Evolutionary conservation across 106 monocot genomes (phyloP), one percentile per base, ranked within the genome.

Genomic region (Dactylorhiza incarnata): DNA sequence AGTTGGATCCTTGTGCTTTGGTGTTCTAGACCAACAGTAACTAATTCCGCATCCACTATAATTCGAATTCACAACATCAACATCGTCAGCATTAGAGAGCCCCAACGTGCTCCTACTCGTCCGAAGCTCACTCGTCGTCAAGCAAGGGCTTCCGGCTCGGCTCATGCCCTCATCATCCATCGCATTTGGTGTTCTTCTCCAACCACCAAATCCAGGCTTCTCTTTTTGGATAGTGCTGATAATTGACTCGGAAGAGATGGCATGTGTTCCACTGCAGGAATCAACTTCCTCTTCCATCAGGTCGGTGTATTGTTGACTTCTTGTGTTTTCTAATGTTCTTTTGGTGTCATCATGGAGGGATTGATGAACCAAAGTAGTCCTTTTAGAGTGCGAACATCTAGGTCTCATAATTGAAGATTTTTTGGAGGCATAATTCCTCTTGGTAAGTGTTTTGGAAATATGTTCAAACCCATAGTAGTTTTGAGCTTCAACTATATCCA

Each of bases 21-120:
- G 89, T 68, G 90, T 92, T 74, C 85, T 91, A 16, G 96, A 96
- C 96, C 96, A 96, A 53, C 96, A 96, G 29, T 85, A 86, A 78
- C 87, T 78, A 22, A 96, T 85, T 52, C 96, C 96, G 75, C 96
- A 96, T 7, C 96, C 93, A 79, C 83, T 91, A 48, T 83, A 80
- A 79, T 79, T 89, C 48, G 95, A 86, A 76, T 88, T 87, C 24
- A 80, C 83, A 71, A 79, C 76, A 82, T 85, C 87, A 75, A 69
- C 77, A 9, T 85, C 91, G 9, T 86, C 88, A 56, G 72, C 79
- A 44, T 49, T 72, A 24, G 45, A 55, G 71, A 84, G 48, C 14
- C 71, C 78, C 22, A 53, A 68, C 16, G 73, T 66, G 46, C 82
- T 75, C 37, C 37, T 61, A 71, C 81, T 86, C 10, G 89, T 80